These are phyloP conservation scores for Diaporthe amygdali DNA, from an alignment of 2,329 filamentous ascomycete species.

Conservation along the genomic window DNA sequence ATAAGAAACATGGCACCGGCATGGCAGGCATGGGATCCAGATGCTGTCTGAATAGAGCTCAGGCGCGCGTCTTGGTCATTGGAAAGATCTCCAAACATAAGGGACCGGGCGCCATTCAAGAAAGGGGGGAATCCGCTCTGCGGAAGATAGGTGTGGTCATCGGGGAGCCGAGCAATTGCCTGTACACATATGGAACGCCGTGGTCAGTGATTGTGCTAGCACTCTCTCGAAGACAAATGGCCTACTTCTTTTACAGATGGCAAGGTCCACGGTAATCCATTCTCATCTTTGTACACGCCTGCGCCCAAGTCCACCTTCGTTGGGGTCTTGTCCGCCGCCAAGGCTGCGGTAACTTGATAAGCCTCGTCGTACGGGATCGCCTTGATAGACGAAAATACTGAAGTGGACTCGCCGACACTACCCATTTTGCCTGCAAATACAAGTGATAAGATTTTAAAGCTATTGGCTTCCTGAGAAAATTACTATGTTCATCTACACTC, in stretches of 20 bases:
- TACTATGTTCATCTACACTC: not conserved
- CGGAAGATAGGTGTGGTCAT: slow-evolving; percentile 33
- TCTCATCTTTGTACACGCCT: slow-evolving; percentile 46
- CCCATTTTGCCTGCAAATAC: not conserved
- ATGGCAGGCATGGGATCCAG: slow-evolving; percentile 42
- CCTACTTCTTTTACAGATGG: slow-evolving; percentile 39
- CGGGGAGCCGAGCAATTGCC: slow-evolving; percentile 15
- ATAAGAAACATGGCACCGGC: slow-evolving; percentile 35
- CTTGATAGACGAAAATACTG: slow-evolving; percentile 13
- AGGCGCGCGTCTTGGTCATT: slow-evolving; percentile 24
- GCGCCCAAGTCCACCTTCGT: slow-evolving; percentile 44
- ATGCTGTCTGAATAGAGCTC: slow-evolving; percentile 40
- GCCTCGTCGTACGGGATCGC: slow-evolving; percentile 15
- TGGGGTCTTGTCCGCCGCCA: slow-evolving; percentile 27
- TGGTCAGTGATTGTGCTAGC: not conserved
- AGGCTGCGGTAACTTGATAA: slow-evolving; percentile 21
- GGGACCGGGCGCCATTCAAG: slow-evolving; percentile 31
- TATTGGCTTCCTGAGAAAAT: not conserved
- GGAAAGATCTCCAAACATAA: slow-evolving; percentile 32
- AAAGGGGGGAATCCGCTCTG: slow-evolving; percentile 30
- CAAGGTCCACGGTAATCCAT: slow-evolving; percentile 42
- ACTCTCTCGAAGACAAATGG: not conserved
- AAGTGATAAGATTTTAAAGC: not conserved
- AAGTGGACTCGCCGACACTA: not conserved
- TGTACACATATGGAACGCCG: not conserved